phyloP scores from a whole-genome alignment of 306 rosid species.

The Vicia villosa region DNA sequence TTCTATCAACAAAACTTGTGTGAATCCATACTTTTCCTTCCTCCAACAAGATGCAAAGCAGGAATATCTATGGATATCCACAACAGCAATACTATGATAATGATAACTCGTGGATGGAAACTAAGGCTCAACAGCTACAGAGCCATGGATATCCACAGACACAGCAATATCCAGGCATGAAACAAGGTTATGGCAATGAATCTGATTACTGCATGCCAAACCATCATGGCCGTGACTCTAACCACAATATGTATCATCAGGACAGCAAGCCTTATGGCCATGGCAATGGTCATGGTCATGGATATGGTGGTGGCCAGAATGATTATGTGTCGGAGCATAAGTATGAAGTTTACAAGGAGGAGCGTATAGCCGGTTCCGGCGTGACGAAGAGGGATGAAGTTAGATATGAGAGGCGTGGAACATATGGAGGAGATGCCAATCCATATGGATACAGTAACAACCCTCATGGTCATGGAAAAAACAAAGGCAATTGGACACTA shows the following conservation, averaged over 20 bases:
- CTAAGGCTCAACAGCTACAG: background rate
- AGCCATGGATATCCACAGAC: constrained; percentile 1
- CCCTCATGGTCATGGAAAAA: constrained; percentile 25
- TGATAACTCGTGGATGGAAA: constrained; percentile 30
- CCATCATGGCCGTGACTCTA: background rate
- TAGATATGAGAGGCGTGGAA: constrained; percentile 27
- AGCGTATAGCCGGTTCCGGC: constrained; percentile 16
- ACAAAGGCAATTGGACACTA: constrained; percentile 33
- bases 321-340: constrained; percentile 7
- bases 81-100: constrained; percentile 37
- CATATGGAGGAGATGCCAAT: constrained; percentile 29
- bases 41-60: constrained; percentile 22
- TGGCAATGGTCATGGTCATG: background rate
- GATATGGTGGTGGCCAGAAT: constrained; percentile 12
- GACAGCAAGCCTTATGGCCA: background rate
- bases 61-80: constrained; percentile 29
- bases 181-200: background rate
- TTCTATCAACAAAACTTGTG: background rate
- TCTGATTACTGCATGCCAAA: background rate
- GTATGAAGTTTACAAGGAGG: constrained; percentile 22
- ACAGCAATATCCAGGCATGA: background rate
- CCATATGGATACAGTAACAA: constrained; percentile 15
- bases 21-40: background rate
- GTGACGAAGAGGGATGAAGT: constrained; percentile 36
- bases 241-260: constrained; percentile 5